These are phyloP conservation scores for Kuraishia capsulata DNA, from an alignment of 805 yeast genomes.

Conservation along the genomic window DNA sequence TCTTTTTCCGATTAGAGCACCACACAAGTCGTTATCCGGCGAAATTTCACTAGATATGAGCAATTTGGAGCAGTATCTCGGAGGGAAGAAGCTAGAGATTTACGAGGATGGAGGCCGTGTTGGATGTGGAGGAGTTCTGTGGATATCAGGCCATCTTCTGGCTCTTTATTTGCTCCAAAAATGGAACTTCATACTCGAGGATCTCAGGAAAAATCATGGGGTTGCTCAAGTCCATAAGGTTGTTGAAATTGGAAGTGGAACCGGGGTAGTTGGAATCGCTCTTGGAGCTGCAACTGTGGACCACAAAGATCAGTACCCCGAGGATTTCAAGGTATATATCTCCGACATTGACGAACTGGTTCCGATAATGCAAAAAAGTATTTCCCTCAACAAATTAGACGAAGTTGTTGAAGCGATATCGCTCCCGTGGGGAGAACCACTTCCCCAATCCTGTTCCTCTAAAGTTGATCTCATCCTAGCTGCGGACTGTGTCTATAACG, in stretches of 20 bases:
- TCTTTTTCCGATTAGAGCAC: constrained; percentile 22
- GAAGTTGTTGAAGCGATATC: constrained; percentile 29
- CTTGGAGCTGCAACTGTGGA: constrained; percentile 20
- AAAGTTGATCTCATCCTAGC: constrained; percentile 39
- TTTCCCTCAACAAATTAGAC: constrained; percentile 27
- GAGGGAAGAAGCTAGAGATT: constrained; percentile 27
- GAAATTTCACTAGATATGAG: constrained; percentile 3
- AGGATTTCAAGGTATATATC: constrained; percentile 27
- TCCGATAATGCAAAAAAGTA: constrained; percentile 36
- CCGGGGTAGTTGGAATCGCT: constrained; percentile 42
- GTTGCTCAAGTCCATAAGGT: constrained; percentile 17
- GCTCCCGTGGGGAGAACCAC: constrained; percentile 33
- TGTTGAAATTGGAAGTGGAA: constrained; percentile 49
- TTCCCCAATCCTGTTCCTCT: constrained; percentile 21
- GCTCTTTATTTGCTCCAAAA: constrained; percentile 32
- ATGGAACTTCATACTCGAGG: constrained; percentile 4
- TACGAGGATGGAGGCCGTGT: constrained; percentile 48
- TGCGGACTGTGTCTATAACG: constrained; percentile 54
- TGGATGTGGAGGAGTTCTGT: constrained; percentile 58
- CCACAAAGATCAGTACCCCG: constrained; percentile 3
- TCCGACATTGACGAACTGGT: constrained; percentile 43
- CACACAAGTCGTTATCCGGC: constrained; percentile 6
- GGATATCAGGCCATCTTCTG: constrained; percentile 53
- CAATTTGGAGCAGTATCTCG: constrained; percentile 20
- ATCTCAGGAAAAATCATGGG: constrained; percentile 11